Evolutionary conservation across 2,329 filamentous ascomycete genomes (phyloP), one percentile per base, ranked within the genome.

Genomic region (Aspergillus neotritici): DNA sequence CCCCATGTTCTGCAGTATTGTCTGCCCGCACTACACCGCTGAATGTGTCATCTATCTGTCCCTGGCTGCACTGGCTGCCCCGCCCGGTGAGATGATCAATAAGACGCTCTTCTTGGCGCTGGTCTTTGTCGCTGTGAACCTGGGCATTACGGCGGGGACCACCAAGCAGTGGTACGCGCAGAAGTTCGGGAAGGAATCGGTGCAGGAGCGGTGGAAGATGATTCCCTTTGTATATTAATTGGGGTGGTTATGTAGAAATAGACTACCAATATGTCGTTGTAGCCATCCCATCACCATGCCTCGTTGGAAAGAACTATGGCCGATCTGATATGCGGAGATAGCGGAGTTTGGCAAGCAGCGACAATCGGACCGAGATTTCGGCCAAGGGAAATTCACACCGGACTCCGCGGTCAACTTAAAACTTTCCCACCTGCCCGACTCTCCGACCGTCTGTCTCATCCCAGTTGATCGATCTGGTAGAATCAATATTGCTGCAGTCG

Each of bases 21-120:
- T 96, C 31, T 94, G 86, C 55, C 89, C 93, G 13, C 93, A 98
- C 67, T 98, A 97, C 66, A 86, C 86, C 3, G 87, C 84, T 58
- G 93, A 97, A 69, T 90, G 87, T 60, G 62, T 85, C 32, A 80
- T 96, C 46, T 97, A 98, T 63, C 61, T 89, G 14, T 77, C 84
- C n/a, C 68, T 98, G 51, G 78, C 87, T 3, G 67, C 93, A 35
- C 64, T 85, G 31, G 82, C 83, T 25, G 88, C 90, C 1, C 89
- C 90, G 0, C 57, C 68, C 6, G 84, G 82, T 9, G 66, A 72
- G 28, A 50, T 77, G 43, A 63, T 87, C 46, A 96, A 95, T 65
- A 78, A 71, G 61, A 91, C 90, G 0, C 64, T 96, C 34, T 58
- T 86, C 30, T 79, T 79, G 43, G 87, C 80, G 5, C 58, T 86